phyloP scores from a whole-genome alignment of 352 stramenopile species.

The Elongisporangium undulatum region DNA sequence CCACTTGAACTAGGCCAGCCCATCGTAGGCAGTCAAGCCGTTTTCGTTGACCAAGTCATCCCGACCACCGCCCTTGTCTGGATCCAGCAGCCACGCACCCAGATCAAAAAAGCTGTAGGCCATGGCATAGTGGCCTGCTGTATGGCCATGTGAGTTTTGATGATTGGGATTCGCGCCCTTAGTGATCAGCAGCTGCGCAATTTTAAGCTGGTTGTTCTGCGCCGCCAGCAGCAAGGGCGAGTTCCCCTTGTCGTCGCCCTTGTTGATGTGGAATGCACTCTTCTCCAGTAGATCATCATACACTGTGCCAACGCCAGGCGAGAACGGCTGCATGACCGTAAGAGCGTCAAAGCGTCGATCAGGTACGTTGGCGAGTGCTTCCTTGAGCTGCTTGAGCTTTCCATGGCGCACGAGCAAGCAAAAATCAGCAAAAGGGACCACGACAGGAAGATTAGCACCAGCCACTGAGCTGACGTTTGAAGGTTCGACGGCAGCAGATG shows the following conservation, averaged over 20 bases:
- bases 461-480: conserved; percentile 2
- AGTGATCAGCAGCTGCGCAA: conserved; percentile 86
- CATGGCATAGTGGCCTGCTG: conserved; percentile 92
- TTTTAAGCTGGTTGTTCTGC: conserved; percentile 88
- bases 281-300: conserved; percentile 91
- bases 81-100: conserved; percentile 88
- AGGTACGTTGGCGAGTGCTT: conserved; percentile 75
- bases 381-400: conserved; percentile 87
- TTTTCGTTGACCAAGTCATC: conserved; percentile 90
- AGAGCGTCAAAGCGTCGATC: conserved; percentile 85
- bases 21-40: conserved; percentile 90
- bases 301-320: conserved; percentile 81
- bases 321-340: conserved; percentile 65
- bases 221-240: conserved; percentile 81
- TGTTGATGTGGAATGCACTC: conserved; percentile 87
- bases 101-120: conserved; percentile 90
- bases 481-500: conserved; percentile 2
- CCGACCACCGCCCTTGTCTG: conserved; percentile 77
- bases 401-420: conserved; percentile 82
- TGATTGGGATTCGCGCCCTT: conserved; percentile 91
- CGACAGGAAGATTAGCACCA: conserved; percentile 23
- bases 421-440: conserved; percentile 72
- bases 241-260: conserved; percentile 89
- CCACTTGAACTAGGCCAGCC: conserved; percentile 28
- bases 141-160: conserved; percentile 89